Evolutionary conservation across 2,329 filamentous ascomycete species (phyloP).

Genomic region (Fusarium sp.): DNA sequence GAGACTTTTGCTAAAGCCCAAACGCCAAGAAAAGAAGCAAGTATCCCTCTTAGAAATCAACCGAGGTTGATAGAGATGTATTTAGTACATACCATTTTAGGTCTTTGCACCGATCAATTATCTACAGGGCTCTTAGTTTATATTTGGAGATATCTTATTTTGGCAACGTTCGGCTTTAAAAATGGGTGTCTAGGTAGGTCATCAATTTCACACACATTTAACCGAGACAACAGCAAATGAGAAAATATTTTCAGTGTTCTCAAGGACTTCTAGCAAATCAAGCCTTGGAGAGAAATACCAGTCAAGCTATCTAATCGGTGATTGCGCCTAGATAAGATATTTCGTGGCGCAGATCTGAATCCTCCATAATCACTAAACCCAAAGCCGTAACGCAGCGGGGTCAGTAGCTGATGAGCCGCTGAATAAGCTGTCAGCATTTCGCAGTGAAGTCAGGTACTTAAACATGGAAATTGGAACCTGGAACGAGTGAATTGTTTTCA

Average conservation of each 20-base stretch:
- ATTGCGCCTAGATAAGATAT: neutral
- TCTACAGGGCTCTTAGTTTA: too few relatives aligned
- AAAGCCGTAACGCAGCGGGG: neutral
- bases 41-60: neutral
- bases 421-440: neutral
- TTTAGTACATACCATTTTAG: too few relatives aligned
- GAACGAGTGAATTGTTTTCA: neutral
- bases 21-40: neutral
- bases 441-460: neutral
- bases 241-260: too few relatives aligned
- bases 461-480: neutral
- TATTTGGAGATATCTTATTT: too few relatives aligned
- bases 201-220: neutral
- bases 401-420: neutral
- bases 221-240: too few relatives aligned
- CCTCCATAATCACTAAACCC: neutral
- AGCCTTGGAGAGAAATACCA: neutral
- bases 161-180: too few relatives aligned
- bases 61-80: neutral
- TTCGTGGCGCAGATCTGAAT: neutral
- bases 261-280: neutral
- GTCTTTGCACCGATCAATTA: too few relatives aligned
- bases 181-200: rapidly evolving
- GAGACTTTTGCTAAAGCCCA: neutral
- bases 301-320: neutral